Base-by-base conservation (phyloP, 306 rosid species). In the Pachyrhizus erosus region DNA sequence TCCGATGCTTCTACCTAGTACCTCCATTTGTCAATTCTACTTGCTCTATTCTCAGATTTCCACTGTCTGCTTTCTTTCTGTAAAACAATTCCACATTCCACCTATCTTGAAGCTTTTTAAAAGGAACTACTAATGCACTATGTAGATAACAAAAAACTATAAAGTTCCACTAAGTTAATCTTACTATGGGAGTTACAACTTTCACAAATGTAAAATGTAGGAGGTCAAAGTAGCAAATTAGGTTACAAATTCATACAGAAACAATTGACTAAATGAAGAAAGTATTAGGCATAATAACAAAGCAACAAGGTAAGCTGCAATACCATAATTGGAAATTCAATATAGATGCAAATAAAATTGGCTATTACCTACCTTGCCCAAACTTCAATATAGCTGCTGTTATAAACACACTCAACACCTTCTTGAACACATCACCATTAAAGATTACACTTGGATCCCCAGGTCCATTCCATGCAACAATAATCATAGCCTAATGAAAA, bases 321-420 rank as follows among this genome's bases (percentile, higher is more conserved):
- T 60, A 52, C 18, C 79, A 48, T 70, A 70, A 70, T 37, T 69
- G 39, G 57, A 69, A 45, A 46, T 49, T 40, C 66, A 83, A 55
- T 5, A 80, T 20, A 67, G 37, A 23, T 51, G 62, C 78, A 33
- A 31, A 51, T 10, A 75, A 62, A 74, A 20, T 43, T 34, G 21
- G 43, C 26, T 34, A 51, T 52, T 39, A 77, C 86, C 26, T 60
- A 93, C 99, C 98, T 93, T 93, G 99, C 64, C 98, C 96, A 84
- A 96, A 90, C 90, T 96, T 96, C 91, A 93, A 83, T 84, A 96
- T 88, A 72, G 99, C 98, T 1, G 99, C 99, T 51, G 98, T 96
- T 82, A 96, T 96, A 83, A 96, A 96, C 76, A 93, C 97, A 74
- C 97, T 90, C 77, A 93, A 88, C 46, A 91, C 97, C 88, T 93